These are phyloP conservation scores for Epicoccum sorghinum DNA, from an alignment of 2,329 filamentous ascomycete genomes.

Conservation along the genomic window DNA sequence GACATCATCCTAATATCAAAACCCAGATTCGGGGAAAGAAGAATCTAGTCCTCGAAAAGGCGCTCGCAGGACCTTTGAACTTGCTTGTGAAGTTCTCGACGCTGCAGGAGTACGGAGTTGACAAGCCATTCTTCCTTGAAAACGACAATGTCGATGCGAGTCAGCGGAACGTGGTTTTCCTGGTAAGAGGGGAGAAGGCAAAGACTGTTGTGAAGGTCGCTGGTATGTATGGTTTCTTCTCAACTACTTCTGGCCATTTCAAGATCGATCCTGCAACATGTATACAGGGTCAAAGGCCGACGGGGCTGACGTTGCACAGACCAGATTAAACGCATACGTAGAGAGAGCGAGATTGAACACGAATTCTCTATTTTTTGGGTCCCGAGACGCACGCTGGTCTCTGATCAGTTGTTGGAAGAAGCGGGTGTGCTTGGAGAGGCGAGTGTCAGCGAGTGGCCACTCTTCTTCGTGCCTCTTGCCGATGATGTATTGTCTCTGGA, in stretches of 20 bases:
- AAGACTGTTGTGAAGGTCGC: conserved; percentile 84
- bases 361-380: conserved; percentile 98
- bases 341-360: conserved; percentile 87
- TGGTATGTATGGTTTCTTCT: conserved; percentile 61
- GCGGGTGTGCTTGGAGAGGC: conserved; percentile 92
- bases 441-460: conserved; percentile 82
- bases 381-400: conserved; percentile 87
- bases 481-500: conserved; percentile 91
- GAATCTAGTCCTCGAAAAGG: conserved; percentile 92
- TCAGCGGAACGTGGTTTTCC: conserved; percentile 93
- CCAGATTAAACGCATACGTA: conserved; percentile 88
- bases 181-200: conserved; percentile 87
- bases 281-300: too few relatives aligned
- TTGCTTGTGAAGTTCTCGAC: conserved; percentile 94
- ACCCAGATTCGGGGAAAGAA: conserved; percentile 94
- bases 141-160: conserved; percentile 94
- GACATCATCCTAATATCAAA: conserved; percentile 40
- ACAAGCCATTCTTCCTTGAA: conserved; percentile 96
- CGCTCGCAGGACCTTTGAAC: conserved; percentile 86
- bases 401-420: conserved; percentile 89
- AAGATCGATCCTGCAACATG: not conserved
- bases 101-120: conserved; percentile 94
- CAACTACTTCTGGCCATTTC: not conserved
- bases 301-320: conserved; percentile 58
- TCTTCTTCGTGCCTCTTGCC: conserved; percentile 91